Conservation (phyloP, 139 green algal species). For the Protoeuglena noctilucae region DNA sequence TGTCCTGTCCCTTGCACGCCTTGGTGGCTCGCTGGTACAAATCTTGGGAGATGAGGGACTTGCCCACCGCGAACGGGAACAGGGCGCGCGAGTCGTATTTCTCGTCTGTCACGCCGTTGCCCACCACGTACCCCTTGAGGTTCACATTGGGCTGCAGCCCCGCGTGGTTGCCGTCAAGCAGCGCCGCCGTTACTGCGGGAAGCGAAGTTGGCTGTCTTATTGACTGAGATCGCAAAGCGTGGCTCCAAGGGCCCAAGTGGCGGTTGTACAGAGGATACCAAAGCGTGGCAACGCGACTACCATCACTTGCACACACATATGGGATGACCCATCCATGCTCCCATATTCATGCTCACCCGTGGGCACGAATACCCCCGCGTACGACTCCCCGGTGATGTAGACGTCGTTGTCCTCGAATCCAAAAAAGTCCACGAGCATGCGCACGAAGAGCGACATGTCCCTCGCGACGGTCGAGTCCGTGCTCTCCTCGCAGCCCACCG, state of each 20-base stretch:
- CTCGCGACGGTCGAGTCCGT: no score
- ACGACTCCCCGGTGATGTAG: conserved; percentile 31
- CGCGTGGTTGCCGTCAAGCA: not conserved
- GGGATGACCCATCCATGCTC: no score
- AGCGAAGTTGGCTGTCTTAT: conserved; percentile 1
- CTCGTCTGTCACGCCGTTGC: conserved; percentile 58
- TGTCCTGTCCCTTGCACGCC: no score
- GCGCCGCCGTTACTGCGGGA: not conserved
- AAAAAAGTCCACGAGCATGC: not conserved
- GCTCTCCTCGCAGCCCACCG: not conserved
- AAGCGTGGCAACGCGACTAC: no score
- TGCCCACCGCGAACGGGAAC: conserved; percentile 41
- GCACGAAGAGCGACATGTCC: not conserved
- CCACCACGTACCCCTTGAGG: conserved; percentile 44
- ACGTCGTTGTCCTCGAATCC: not conserved
- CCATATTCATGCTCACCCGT: conserved; percentile 25
- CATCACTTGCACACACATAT: no score
- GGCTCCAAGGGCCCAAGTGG: no score
- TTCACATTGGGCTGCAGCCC: not conserved
- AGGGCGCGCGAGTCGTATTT: conserved; percentile 41
- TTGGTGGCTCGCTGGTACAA: no score
- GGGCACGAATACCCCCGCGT: conserved; percentile 54
- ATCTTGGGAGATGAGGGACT: conserved; percentile 29
- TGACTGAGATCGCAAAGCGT: not conserved
- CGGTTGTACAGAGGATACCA: no score